Conservation (phyloP, 2,329 filamentous ascomycete species). For the Talaromyces sp. region DNA sequence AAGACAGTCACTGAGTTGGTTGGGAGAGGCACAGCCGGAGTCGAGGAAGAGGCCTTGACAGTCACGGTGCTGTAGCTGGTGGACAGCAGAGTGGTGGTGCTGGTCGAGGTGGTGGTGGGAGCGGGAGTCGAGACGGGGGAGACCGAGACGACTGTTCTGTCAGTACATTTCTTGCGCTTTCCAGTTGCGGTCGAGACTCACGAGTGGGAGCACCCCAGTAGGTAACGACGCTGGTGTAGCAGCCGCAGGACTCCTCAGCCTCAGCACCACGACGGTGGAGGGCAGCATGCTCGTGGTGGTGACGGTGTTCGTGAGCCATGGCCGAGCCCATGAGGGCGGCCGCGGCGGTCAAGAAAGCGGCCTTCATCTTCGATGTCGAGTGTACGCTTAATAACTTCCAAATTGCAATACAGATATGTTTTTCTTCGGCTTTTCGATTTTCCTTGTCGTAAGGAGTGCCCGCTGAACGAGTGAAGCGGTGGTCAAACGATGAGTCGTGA, state of each 20-base stretch:
- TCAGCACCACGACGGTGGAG: slow-evolving; percentile 54
- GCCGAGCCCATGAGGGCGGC: slow-evolving; percentile 50
- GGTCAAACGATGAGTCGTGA: slow-evolving; percentile 19
- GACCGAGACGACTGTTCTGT: slow-evolving; percentile 13
- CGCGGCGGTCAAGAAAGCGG: slow-evolving; percentile 61
- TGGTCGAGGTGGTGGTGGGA: slow-evolving; percentile 21
- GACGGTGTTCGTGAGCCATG: slow-evolving; percentile 54
- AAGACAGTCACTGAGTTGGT: slow-evolving; percentile 18
- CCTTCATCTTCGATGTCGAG: slow-evolving; percentile 64
- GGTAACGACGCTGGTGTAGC: slow-evolving; percentile 71
- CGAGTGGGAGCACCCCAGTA: slow-evolving; percentile 64
- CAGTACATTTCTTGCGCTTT: neutral
- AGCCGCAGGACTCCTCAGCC: slow-evolving; percentile 55
- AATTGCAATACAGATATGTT: neutral
- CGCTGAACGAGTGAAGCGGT: slow-evolving; percentile 65
- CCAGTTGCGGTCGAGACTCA: slow-evolving; percentile 35
- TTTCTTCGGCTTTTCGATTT: neutral
- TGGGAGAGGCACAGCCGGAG: slow-evolving; percentile 24
- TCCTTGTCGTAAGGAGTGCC: slow-evolving; percentile 58
- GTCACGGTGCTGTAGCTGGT: slow-evolving; percentile 39
- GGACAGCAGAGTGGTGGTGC: slow-evolving; percentile 35
- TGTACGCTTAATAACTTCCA: neutral
- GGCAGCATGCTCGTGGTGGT: slow-evolving; percentile 38
- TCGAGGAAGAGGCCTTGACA: slow-evolving; percentile 30
- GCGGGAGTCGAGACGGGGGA: slow-evolving; percentile 21